Evolutionary conservation across 1,284 basidiomycete species (phyloP).

Genomic region (Sphagnurus paluster): DNA sequence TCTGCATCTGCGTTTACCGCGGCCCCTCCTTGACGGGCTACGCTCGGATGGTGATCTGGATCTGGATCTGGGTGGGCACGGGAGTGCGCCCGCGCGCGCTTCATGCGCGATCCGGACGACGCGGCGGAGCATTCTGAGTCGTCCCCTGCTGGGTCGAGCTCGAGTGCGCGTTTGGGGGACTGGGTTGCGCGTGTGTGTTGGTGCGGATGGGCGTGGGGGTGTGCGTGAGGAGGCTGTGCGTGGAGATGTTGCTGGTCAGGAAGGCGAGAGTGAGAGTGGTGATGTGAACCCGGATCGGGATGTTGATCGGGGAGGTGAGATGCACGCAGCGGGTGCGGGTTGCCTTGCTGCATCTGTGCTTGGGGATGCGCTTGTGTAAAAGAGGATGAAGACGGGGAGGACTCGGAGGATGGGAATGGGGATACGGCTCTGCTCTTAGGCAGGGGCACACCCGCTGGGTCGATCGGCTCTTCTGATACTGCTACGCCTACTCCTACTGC

Average conservation of each 20-base stretch:
- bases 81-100: neutral
- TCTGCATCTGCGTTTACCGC: too few species aligned
- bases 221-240: slow-evolving; percentile 3
- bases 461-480: neutral
- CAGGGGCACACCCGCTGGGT: slow-evolving; percentile 39
- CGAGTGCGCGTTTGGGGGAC: slow-evolving; percentile 70
- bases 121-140: slow-evolving; percentile 22
- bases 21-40: too few species aligned
- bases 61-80: neutral
- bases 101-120: slow-evolving; percentile 3
- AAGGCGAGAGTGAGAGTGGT: too few species aligned
- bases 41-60: neutral
- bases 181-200: slow-evolving; percentile 15
- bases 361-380: neutral
- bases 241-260: too few species aligned
- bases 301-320: slow-evolving; percentile 7
- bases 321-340: slow-evolving; percentile 14
- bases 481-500: neutral
- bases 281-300: slow-evolving; percentile 12
- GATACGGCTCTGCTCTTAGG: slow-evolving; percentile 46
- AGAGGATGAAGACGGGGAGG: slow-evolving; percentile 24
- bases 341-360: neutral
- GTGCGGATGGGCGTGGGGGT: slow-evolving; percentile 3
- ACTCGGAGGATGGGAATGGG: slow-evolving; percentile 17
- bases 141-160: slow-evolving; percentile 60